Percentiles rank a stretch among this genome's conserved stretches.
Conservation (phyloP, 352 stramenopile species). For the Bremia lactucae region DNA sequence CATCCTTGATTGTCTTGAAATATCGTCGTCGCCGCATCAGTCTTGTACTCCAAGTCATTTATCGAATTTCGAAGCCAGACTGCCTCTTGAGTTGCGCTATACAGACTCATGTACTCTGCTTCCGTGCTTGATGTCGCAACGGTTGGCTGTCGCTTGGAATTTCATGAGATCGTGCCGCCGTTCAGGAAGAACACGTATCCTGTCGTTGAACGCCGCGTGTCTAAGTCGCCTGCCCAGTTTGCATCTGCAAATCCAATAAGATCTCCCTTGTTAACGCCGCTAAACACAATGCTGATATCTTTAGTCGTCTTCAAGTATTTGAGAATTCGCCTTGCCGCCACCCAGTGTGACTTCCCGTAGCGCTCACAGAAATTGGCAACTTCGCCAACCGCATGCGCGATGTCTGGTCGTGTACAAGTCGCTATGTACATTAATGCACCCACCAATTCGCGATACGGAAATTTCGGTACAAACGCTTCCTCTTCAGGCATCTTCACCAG, state of each 20-base stretch:
- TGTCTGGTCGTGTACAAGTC: background rate
- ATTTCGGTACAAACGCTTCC: background rate
- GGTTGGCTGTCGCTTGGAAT: background rate
- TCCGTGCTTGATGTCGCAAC: background rate
- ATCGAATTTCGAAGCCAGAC: background rate
- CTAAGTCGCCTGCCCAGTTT: background rate
- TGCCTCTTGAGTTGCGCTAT: background rate
- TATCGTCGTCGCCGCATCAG: background rate
- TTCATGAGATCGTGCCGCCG: background rate
- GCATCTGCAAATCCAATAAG: background rate
- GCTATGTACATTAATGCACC: background rate
- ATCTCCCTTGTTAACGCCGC: background rate
- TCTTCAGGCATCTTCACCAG: background rate
- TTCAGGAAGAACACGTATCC: background rate
- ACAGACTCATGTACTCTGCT: background rate
- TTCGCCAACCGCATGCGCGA: no score
- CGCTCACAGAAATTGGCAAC: background rate
- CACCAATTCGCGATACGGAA: background rate
- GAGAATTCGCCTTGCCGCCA: background rate
- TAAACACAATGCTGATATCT: background rate
- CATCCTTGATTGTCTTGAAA: background rate
- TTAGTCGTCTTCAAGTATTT: background rate
- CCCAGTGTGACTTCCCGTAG: background rate
- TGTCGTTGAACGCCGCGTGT: background rate
- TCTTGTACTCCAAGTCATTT: background rate